These are phyloP conservation scores for Ensete glaucum DNA, from an alignment of 176 grass and related monocot genomes.

Conservation along the genomic window DNA sequence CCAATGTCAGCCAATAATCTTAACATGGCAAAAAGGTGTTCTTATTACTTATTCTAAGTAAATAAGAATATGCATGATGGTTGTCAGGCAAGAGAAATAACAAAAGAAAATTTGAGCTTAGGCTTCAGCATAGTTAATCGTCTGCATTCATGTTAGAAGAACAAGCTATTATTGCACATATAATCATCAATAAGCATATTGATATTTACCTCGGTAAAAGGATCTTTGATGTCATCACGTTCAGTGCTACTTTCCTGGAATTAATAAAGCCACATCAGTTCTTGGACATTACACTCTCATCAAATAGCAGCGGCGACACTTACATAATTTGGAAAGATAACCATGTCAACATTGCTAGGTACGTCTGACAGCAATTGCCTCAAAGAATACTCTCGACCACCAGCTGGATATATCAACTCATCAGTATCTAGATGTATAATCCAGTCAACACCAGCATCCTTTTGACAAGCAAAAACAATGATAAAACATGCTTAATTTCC, in stretches of 20 bases:
- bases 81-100: not conserved
- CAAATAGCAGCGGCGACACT: constrained; percentile 25
- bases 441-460: constrained; percentile 92
- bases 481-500: not conserved
- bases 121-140: not conserved
- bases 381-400: constrained; percentile 76
- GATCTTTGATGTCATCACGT: constrained; percentile 91
- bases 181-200: not conserved
- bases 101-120: not conserved
- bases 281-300: constrained; percentile 25
- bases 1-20: not conserved
- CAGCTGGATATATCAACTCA: constrained; percentile 88
- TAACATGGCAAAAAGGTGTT: not conserved
- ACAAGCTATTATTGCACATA: not conserved
- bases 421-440: constrained; percentile 99
- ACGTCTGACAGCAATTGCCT: constrained; percentile 87
- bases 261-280: constrained; percentile 9
- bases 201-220: constrained; percentile 88
- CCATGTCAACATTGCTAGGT: constrained; percentile 97
- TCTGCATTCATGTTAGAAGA: not conserved
- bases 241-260: constrained; percentile 93
- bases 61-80: not conserved
- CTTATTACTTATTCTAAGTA: not conserved
- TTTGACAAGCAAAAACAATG: not conserved
- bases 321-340: constrained; percentile 99